Conservation (phyloP, 2,329 filamentous ascomycete genomes). For the Emmonsiellopsis sp. region DNA sequence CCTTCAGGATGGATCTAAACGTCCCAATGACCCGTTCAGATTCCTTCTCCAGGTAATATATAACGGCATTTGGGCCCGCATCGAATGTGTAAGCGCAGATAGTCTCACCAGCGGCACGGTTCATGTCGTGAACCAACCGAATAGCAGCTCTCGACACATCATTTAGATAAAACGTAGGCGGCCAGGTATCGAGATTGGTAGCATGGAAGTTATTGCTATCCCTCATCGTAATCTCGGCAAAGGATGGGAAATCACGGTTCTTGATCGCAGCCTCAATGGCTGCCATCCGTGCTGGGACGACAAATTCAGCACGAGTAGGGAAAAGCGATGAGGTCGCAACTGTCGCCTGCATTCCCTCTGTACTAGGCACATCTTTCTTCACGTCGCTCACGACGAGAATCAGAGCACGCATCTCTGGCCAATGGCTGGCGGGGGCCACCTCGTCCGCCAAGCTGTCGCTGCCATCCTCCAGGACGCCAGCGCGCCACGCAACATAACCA, state of each 20-base stretch:
- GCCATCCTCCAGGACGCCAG: constrained; percentile 66
- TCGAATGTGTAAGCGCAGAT: constrained; percentile 96
- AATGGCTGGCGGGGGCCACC: constrained; percentile 80
- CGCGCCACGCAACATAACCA: constrained; percentile 91
- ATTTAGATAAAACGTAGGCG: constrained; percentile 98
- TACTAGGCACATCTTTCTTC: constrained; percentile 92
- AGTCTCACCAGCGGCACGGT: constrained; percentile 64
- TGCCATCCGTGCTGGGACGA: constrained; percentile 76
- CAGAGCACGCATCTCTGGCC: constrained; percentile 88
- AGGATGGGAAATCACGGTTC: constrained; percentile 70
- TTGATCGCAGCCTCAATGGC: constrained; percentile 75
- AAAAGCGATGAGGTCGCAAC: constrained; percentile 88
- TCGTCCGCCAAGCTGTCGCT: constrained; percentile 80
- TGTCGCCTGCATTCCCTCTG: constrained; percentile 93
- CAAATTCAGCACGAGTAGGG: constrained; percentile 58
- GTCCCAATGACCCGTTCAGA: constrained; percentile 63
- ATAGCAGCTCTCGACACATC: constrained; percentile 83
- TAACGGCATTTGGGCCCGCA: constrained; percentile 89
- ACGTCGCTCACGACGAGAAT: constrained; percentile 85
- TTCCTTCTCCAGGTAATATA: constrained; percentile 86
- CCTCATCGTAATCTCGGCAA: constrained; percentile 87
- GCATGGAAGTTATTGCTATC: constrained; percentile 98
- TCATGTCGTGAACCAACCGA: constrained; percentile 80
- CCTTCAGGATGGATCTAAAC: constrained; percentile 67
- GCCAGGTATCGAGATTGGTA: constrained; percentile 86